Evolutionary conservation across 1,139 yeast species (phyloP), one percentile per base, ranked within the genome.

Genomic region (Insectozyma bohioensis): DNA sequence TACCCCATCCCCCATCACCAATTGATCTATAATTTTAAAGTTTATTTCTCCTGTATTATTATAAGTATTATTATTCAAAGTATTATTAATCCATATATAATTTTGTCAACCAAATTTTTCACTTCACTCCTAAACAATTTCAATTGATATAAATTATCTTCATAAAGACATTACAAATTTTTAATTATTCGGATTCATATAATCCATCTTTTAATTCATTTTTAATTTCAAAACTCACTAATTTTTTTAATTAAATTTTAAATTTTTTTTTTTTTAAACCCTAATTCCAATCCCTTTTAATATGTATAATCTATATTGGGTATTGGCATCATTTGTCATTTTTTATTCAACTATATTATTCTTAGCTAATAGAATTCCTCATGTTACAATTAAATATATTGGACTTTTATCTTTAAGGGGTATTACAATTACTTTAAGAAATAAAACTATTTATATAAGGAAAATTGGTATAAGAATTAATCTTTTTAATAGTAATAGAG

Each of bases 351-450:
- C 38, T 3, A 12, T 44, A 6, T 41, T 65, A 5, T 17, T 48
- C 3, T 28, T 47, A 1, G 26, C 67, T 13, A 69, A 69, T 42
- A 37, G 42, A 26, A 47, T 67, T 9, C 73, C 73, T 4, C 55
- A 53, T 32, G 47, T 67, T 5, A 30, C 51, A 4, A 60, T 69
- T 28, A 57, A 54, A 37, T 54, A 60, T 7, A 35, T 69, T 12
- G 72, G 75, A 12, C 64, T 72, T 58, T 46, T 67, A 37, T 48
- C 62, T 12, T 21, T 65, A 19, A 45, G 60, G 38, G 55, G 61
- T 15, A 49, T 67, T 19, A 49, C 55, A 2, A 46, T 67, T 21
- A 45, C 47, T 20, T 28, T 52, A 11, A 46, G 46, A 2, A 26
- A 34, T 8, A 43, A 43, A 3, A 31, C 39, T 2, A 40, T 65